Conservation (phyloP, 805 yeast genomes). For the Candida michaelii region DNA sequence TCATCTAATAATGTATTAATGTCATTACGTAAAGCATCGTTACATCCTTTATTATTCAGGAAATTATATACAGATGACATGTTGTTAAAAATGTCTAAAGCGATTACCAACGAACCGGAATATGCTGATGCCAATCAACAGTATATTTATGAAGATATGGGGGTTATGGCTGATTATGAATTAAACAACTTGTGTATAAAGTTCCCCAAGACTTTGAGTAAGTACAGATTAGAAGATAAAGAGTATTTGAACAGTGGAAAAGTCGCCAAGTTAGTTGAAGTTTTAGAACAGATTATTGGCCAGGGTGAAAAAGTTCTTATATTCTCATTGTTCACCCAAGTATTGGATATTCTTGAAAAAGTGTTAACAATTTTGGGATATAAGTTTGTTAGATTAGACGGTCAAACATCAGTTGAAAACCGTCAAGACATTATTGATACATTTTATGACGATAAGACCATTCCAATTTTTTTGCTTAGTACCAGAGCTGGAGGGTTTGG, state of each 20-base stretch:
- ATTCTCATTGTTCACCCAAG: conserved; percentile 91
- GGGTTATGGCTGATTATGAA: conserved; percentile 90
- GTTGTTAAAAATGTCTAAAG: conserved; percentile 67
- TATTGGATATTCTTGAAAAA: conserved; percentile 81
- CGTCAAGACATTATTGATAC: conserved; percentile 90
- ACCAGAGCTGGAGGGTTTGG: conserved; percentile 99
- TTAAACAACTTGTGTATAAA: conserved; percentile 69
- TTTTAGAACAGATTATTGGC: conserved; percentile 57
- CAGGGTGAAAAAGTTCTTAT: conserved; percentile 69
- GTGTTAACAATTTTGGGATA: conserved; percentile 63
- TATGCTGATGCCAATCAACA: conserved; percentile 75
- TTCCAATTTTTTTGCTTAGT: conserved; percentile 84
- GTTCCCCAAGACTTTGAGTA: conserved; percentile 64
- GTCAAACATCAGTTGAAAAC: conserved; percentile 89
- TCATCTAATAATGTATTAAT: conserved; percentile 72
- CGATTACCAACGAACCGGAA: conserved; percentile 77
- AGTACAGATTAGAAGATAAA: conserved; percentile 52
- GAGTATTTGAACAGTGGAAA: conserved; percentile 76
- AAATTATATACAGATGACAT: conserved; percentile 53
- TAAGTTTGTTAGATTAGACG: conserved; percentile 84
- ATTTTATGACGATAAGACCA: conserved; percentile 75
- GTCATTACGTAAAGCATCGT: conserved; percentile 87
- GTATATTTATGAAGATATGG: conserved; percentile 91
- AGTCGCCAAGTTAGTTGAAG: conserved; percentile 51
- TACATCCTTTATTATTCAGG: conserved; percentile 89